These are phyloP conservation scores for Neurospora africana DNA, from an alignment of 495 filamentous ascomycete genomes.

Conservation along the genomic window DNA sequence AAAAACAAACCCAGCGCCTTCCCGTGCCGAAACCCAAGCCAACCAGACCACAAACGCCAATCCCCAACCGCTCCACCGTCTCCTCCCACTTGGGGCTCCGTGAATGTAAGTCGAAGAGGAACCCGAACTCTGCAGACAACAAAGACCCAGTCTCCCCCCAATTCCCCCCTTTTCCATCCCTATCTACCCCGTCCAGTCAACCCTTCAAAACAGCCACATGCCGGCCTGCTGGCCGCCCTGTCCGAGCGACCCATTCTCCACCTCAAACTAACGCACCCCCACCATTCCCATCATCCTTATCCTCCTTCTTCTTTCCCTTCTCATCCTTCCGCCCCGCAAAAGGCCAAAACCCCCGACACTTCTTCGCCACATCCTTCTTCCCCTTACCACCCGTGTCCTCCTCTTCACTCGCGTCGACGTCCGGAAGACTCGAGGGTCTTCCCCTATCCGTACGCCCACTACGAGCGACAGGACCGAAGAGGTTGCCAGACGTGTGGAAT, in stretches of 20 bases:
- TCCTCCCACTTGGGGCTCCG: neutral
- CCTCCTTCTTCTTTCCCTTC: neutral
- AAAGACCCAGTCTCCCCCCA: neutral
- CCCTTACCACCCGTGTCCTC: neutral
- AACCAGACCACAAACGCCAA: neutral
- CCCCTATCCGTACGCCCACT: neutral
- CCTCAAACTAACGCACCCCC: neutral
- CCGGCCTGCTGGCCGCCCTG: neutral
- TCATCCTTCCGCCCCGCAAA: neutral
- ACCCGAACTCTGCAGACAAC: neutral
- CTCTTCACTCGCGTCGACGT: neutral
- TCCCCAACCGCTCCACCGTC: neutral
- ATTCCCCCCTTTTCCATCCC: neutral
- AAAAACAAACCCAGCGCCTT: neutral
- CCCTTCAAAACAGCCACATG: neutral
- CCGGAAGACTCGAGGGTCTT: neutral
- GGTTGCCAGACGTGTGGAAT: neutral
- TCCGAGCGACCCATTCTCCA: neutral
- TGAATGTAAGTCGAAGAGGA: neutral
- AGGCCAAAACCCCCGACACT: neutral
- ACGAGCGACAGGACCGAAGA: neutral
- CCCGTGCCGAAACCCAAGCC: neutral
- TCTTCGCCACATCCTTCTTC: neutral
- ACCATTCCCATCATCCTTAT: neutral
- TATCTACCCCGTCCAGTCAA: neutral